Conservation (phyloP, 2,329 filamentous ascomycete species). For the Phaeoacremonium minimum region DNA sequence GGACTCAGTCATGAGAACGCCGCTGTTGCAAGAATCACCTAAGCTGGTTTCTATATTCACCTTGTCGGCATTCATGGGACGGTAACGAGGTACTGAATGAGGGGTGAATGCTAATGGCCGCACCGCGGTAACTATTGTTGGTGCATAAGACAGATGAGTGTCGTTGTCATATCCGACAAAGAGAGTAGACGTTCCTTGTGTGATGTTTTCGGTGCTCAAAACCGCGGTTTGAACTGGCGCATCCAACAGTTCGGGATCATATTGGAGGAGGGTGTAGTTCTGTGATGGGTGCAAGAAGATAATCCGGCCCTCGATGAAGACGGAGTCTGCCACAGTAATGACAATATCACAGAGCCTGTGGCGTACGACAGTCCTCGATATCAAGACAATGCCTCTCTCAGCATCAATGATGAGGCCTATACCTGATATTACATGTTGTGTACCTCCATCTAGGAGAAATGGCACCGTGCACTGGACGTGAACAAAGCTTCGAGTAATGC, state of each 20-base stretch:
- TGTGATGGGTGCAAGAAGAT: constrained; percentile 94
- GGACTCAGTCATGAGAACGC: constrained; percentile 83
- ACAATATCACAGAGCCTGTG: constrained; percentile 96
- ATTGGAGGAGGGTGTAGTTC: constrained; percentile 93
- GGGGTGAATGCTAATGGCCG: constrained; percentile 94
- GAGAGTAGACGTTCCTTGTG: constrained; percentile 88
- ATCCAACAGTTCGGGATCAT: constrained; percentile 85
- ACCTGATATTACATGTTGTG: constrained; percentile 86
- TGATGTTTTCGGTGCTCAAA: constrained; percentile 75
- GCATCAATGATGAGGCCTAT: constrained; percentile 98
- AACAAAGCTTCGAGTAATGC: constrained; percentile 90
- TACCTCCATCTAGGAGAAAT: constrained; percentile 92
- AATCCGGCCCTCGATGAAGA: constrained; percentile 89
- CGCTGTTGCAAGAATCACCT: constrained; percentile 85
- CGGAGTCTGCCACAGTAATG: constrained; percentile 91
- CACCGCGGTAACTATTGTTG: constrained; percentile 93
- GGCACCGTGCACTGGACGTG: constrained; percentile 90
- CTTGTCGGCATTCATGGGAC: constrained; percentile 91
- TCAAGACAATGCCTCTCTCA: constrained; percentile 87
- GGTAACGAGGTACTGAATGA: constrained; percentile 83
- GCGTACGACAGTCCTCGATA: constrained; percentile 88
- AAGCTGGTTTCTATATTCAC: constrained; percentile 94
- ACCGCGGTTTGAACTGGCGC: constrained; percentile 86
- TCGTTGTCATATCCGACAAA: constrained; percentile 98
- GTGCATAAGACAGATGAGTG: constrained; percentile 83